Conservation (phyloP, 257 asterid genomes). For the Primulina tabacum region DNA sequence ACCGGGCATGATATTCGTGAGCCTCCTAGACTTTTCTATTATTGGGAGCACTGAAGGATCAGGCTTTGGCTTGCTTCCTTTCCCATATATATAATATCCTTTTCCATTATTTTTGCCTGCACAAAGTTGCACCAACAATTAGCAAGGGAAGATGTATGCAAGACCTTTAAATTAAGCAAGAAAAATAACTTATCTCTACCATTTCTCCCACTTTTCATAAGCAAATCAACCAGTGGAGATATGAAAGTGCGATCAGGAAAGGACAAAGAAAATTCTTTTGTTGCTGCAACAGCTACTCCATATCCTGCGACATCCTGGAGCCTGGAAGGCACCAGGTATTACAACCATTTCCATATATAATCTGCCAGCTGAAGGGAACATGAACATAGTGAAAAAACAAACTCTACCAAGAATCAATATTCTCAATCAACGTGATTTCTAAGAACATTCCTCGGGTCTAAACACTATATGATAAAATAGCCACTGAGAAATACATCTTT, state of each 20-base stretch:
- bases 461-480: slow-evolving; percentile 5
- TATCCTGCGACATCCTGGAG: slow-evolving; percentile 97
- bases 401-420: slow-evolving; percentile 1
- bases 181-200: slow-evolving; percentile 43
- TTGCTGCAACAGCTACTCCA: slow-evolving; percentile 75
- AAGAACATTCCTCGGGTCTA: slow-evolving; percentile 16
- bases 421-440: not conserved
- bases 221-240: slow-evolving; percentile 74
- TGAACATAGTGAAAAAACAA: not conserved
- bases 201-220: slow-evolving; percentile 77
- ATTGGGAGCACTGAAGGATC: slow-evolving; percentile 79
- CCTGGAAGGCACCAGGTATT: slow-evolving; percentile 44
- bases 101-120: slow-evolving; percentile 91
- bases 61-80: slow-evolving; percentile 91
- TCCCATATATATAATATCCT: slow-evolving; percentile 81
- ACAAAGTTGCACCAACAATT: slow-evolving; percentile 23
- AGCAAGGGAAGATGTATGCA: slow-evolving; percentile 16
- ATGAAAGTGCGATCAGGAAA: slow-evolving; percentile 71
- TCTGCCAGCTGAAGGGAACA: not conserved
- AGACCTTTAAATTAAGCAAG: slow-evolving; percentile 19
- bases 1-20: slow-evolving; percentile 76
- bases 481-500: slow-evolving; percentile 6
- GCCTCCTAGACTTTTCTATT: slow-evolving; percentile 83
- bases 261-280: slow-evolving; percentile 49
- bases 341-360: slow-evolving; percentile 8